Percentiles rank a stretch among this genome's conserved stretches.
Conservation (phyloP, 1,139 yeast genomes). For the Barnettozyma hawaiiensis region DNA sequence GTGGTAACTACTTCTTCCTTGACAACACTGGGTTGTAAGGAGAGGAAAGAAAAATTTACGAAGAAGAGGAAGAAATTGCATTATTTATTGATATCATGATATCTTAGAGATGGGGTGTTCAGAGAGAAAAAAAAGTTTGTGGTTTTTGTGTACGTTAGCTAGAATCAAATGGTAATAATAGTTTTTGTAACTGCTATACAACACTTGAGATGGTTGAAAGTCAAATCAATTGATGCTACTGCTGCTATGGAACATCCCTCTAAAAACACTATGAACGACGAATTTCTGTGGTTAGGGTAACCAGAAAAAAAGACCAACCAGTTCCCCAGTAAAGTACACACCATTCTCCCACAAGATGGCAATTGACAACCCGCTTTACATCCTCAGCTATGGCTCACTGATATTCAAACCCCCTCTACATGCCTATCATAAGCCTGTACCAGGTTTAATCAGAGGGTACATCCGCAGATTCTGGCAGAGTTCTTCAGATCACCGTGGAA, state of each 20-base stretch:
- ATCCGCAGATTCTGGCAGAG: conserved; percentile 89
- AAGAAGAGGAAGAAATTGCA: conserved; percentile 3
- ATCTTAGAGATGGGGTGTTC: background rate
- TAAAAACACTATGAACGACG: no score
- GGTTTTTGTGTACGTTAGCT: background rate
- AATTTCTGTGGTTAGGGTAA: no score
- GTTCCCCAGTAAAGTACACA: no score
- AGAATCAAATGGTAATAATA: conserved; percentile 1
- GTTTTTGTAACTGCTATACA: conserved; percentile 1
- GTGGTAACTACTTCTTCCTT: conserved; percentile 94
- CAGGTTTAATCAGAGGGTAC: conserved; percentile 73
- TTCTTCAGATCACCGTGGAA: conserved; percentile 86
- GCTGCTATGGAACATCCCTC: no score
- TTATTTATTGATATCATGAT: conserved; percentile 1
- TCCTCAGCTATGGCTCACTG: conserved; percentile 87
- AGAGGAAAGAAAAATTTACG: no score
- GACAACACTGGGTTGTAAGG: conserved; percentile 51
- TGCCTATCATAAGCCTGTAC: conserved; percentile 46
- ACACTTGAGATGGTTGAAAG: no score
- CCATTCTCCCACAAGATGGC: conserved; percentile 16
- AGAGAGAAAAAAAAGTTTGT: background rate
- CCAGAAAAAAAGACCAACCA: no score
- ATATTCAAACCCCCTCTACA: conserved; percentile 90
- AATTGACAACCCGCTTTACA: conserved; percentile 51
- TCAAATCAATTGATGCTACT: background rate